Percentiles rank a stretch among this genome's conserved stretches.
These are phyloP conservation scores for Phlyctochytrium bullatum DNA, from an alignment of 192 early-diverging fungal genomes.

Conservation along the genomic window DNA sequence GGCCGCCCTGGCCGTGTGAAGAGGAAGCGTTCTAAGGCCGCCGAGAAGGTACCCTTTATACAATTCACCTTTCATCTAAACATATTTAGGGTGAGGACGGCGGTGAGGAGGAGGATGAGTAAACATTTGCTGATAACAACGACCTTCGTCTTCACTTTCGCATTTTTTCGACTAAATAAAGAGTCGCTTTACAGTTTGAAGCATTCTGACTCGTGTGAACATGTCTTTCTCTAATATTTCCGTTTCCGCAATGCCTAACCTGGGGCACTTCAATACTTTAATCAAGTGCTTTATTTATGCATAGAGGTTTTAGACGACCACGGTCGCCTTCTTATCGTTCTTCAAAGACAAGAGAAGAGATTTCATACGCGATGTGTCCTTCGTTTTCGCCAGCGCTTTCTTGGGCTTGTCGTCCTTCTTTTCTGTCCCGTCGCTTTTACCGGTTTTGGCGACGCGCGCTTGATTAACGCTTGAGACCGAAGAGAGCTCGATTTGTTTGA, in stretches of 20 bases:
- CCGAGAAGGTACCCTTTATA: constrained; percentile 40
- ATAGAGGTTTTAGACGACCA: too few relatives aligned
- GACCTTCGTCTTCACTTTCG: too few relatives aligned
- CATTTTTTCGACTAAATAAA: too few relatives aligned
- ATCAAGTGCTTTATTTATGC: too few relatives aligned
- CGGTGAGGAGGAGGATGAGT: constrained; percentile 2
- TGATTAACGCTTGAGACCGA: background rate
- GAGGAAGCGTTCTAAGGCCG: constrained; percentile 86
- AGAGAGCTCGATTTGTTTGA: constrained; percentile 42
- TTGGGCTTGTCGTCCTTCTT: constrained; percentile 32
- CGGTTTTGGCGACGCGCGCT: constrained; percentile 18
- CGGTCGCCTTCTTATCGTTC: constrained; percentile 43
- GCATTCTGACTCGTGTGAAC: too few relatives aligned
- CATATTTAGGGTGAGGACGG: constrained; percentile 23
- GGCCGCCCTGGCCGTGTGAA: constrained; percentile 96
- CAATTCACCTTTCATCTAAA: background rate
- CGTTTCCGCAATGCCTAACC: too few relatives aligned
- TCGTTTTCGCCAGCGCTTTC: constrained; percentile 26
- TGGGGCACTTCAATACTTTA: too few relatives aligned
- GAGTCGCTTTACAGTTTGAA: too few relatives aligned
- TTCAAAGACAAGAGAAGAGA: constrained; percentile 43
- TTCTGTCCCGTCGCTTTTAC: constrained; percentile 20
- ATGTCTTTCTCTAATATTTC: too few relatives aligned
- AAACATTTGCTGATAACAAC: too few relatives aligned
- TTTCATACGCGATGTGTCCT: constrained; percentile 50